These are phyloP conservation scores for Fulvia fulva DNA, from an alignment of 2,329 filamentous ascomycete species.

Conservation along the genomic window DNA sequence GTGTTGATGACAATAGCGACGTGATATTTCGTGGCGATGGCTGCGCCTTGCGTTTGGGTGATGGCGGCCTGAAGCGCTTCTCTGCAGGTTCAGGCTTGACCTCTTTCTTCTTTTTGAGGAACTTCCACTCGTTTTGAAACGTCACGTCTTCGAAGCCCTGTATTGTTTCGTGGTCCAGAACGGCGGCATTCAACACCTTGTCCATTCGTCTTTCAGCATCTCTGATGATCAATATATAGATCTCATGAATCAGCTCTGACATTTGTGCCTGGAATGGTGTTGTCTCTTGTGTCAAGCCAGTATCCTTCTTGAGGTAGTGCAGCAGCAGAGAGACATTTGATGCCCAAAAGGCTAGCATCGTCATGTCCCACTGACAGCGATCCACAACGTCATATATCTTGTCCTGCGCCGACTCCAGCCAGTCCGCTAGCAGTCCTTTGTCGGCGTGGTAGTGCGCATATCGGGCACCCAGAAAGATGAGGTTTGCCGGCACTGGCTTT, in stretches of 20 bases:
- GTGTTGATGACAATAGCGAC: constrained; percentile 86
- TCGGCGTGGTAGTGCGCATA: constrained; percentile 97
- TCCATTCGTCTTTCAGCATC: constrained; percentile 95
- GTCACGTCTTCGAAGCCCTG: constrained; percentile 94
- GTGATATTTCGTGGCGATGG: constrained; percentile 92
- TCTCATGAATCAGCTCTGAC: constrained; percentile 93
- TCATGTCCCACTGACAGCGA: constrained; percentile 97
- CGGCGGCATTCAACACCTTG: constrained; percentile 86
- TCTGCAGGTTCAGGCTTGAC: constrained; percentile 84
- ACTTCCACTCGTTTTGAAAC: constrained; percentile 98
- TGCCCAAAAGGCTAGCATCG: constrained; percentile 96
- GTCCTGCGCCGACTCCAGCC: constrained; percentile 83
- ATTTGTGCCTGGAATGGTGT: constrained; percentile 88
- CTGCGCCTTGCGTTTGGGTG: constrained; percentile 87
- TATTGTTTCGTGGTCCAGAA: constrained; percentile 97
- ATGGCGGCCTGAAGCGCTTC: constrained; percentile 86
- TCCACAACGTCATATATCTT: constrained; percentile 98
- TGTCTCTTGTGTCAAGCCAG: constrained; percentile 73
- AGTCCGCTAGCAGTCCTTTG: constrained; percentile 71
- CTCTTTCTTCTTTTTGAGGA: constrained; percentile 88
- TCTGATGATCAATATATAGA: constrained; percentile 94
- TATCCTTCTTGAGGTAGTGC: constrained; percentile 94
- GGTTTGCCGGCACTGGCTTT: constrained; percentile 94
- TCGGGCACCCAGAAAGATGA: constrained; percentile 89
- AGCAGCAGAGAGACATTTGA: constrained; percentile 93